Base-by-base conservation (phyloP, 768 basidiomycete genomes). In the Plicaturopsis crispa region DNA sequence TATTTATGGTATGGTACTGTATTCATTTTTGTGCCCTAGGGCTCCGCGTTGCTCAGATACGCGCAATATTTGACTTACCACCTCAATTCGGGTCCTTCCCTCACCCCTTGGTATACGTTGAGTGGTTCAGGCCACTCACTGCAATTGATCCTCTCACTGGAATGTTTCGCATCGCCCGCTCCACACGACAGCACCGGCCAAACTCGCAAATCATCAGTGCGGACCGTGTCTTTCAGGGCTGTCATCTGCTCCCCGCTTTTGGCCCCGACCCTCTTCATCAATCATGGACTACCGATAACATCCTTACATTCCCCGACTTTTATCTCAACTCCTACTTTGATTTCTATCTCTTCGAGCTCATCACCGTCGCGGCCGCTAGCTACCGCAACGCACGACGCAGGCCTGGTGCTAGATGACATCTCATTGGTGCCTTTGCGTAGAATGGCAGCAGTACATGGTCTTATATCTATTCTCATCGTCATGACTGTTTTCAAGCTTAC, bases 71-170 rank as follows among this genome's bases (percentile, higher is more conserved):
- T 16, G 14, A 7, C 4, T 31, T 51, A 1, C 48, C 50, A 4
- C 38, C 30, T 17, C 40, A 49, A 28, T 45, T 44, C 26, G 42
- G 42, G 23, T 12, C 14, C 2, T 41, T 32, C 11, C 19, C 37
- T 5, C 42, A 46, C 13, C 50, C 46, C 3, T 37, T 55, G 2
- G 52, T 45, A 3, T 55, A 55, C 35, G 30, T 58, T 14, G 48
- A 58, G 22, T 58, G 56, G 56, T 57, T 57, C 36, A 55, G 50
- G 0, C 36, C 44, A 3, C 47, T 54, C 44, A 2, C 13, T 50
- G 5, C 33, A 54, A 4, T 47, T 54, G 35, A 54, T 56, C 32
- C 37, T 51, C 4, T 55, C 20, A 40, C 20, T 13, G 40, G 43
- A 1, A 48, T 62, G 48, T 52, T 45, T 31, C 28, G 20, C 2